Evolutionary conservation across 441 rosid genomes (phyloP).

Genomic region (Euphorbia celastroides): DNA sequence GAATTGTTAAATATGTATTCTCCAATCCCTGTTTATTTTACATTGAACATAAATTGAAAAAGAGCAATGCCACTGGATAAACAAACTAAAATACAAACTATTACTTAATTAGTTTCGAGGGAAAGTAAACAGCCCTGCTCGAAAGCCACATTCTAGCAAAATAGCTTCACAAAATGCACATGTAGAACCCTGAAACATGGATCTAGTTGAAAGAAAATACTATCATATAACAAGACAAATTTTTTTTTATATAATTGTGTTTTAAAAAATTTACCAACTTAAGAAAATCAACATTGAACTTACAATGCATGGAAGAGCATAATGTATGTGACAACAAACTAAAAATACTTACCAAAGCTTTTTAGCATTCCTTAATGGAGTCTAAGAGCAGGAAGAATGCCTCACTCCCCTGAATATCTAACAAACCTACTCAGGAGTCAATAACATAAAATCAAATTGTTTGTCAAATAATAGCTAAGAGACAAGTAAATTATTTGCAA

Average conservation of each 20-base stretch:
- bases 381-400: constrained; percentile 70
- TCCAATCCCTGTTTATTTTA: background rate
- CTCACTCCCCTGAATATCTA: constrained; percentile 72
- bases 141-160: constrained; percentile 72
- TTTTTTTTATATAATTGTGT: background rate
- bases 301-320: background rate
- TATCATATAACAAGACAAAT: background rate
- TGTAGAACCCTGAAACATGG: constrained; percentile 68
- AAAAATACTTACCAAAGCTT: constrained; percentile 57
- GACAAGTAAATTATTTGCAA: no score
- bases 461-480: no score
- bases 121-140: constrained; percentile 83
- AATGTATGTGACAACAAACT: background rate
- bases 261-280: background rate
- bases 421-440: constrained; percentile 65
- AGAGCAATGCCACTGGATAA: no score
- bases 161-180: constrained; percentile 85
- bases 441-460: constrained; percentile 66
- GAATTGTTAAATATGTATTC: background rate
- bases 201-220: constrained; percentile 8
- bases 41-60: background rate
- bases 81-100: no score
- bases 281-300: constrained; percentile 1
- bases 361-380: constrained; percentile 90
- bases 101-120: constrained; percentile 91